Evolutionary conservation across 2,329 filamentous ascomycete genomes (phyloP).

Genomic region (Epichloe sibirici): DNA sequence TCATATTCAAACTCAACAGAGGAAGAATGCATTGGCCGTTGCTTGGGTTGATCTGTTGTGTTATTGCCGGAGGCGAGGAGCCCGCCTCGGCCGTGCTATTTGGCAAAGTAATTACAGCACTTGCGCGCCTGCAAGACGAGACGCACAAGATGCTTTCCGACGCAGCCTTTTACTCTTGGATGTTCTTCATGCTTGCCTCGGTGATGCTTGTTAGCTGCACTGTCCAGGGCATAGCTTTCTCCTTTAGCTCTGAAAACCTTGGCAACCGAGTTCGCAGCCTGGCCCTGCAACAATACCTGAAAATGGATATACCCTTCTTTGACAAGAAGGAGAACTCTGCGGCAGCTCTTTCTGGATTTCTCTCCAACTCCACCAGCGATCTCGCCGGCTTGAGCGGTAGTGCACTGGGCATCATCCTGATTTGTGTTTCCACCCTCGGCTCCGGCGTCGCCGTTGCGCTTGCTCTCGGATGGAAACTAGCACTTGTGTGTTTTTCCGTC

Average conservation of each 20-base stretch:
- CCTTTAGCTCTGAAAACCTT: constrained; percentile 6
- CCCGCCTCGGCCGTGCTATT: not conserved
- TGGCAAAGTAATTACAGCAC: not conserved
- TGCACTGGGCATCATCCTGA: constrained; percentile 19
- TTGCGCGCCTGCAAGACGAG: not conserved
- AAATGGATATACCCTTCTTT: constrained; percentile 29
- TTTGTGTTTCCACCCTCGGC: constrained; percentile 5
- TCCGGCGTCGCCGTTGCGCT: constrained; percentile 16
- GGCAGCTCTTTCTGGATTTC: constrained; percentile 20
- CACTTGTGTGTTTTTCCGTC: constrained; percentile 28
- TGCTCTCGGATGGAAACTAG: constrained; percentile 31
- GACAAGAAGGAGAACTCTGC: constrained; percentile 20
- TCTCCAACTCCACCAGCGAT: constrained; percentile 24
- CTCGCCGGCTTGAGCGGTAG: constrained; percentile 33
- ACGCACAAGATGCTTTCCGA: not conserved
- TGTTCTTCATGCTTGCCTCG: constrained; percentile 34
- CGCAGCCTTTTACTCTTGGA: constrained; percentile 34
- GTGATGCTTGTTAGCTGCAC: constrained; percentile 23
- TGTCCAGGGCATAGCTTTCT: constrained; percentile 4
- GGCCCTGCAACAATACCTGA: not conserved
- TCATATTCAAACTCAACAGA: not conserved
- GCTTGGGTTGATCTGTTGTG: not conserved
- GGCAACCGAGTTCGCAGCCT: constrained; percentile 3
- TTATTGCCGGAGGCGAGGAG: not conserved
- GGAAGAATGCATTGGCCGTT: not conserved